These are phyloP conservation scores for Neofusicoccum ribis DNA, from an alignment of 2,329 filamentous ascomycete genomes.

Conservation along the genomic window DNA sequence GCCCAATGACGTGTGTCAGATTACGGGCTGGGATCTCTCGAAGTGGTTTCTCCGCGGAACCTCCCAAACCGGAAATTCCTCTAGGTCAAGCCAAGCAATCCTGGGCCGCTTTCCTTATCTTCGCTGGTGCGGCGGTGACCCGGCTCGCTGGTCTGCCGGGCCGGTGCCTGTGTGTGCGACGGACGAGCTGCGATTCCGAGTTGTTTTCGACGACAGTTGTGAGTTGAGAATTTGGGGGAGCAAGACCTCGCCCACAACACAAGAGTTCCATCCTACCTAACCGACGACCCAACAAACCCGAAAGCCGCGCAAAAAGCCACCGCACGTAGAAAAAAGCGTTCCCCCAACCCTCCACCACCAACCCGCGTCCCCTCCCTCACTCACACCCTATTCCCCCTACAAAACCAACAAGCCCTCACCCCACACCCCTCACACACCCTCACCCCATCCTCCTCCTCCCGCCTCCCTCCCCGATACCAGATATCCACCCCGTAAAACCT, in stretches of 20 bases:
- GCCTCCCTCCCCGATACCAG: background rate
- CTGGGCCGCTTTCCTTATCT: background rate
- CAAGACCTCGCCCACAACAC: no score
- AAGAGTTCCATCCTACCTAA: no score
- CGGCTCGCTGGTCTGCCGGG: background rate
- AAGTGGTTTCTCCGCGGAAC: background rate
- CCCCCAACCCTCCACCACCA: no score
- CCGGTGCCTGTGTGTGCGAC: background rate
- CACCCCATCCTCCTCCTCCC: background rate
- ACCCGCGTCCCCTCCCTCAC: no score
- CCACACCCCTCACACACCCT: background rate
- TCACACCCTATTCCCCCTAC: background rate
- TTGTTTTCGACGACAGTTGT: background rate
- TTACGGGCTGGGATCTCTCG: background rate
- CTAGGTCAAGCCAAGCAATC: no score
- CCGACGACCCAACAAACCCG: no score
- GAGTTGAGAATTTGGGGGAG: background rate
- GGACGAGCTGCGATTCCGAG: background rate
- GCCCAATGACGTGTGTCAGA: background rate
- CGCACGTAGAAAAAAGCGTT: no score
- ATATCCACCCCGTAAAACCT: no score
- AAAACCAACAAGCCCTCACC: constrained; percentile 6
- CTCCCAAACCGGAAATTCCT: background rate
- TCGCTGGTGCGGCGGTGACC: no score
- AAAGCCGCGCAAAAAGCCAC: no score